Conservation (phyloP, 345 rosid species). For the Kandelia obovata region DNA sequence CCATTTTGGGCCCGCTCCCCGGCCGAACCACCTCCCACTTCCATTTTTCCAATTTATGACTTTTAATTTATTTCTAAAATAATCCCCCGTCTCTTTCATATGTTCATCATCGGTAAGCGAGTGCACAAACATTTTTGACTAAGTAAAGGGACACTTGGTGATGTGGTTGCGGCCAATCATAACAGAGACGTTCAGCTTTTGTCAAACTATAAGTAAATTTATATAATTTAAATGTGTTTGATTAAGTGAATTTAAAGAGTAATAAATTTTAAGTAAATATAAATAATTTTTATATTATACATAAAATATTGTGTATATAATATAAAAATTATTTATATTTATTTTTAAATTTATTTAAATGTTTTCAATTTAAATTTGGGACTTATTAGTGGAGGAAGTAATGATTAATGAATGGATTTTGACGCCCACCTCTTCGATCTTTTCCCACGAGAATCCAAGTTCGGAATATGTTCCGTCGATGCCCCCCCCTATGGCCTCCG, state of each 20-base stretch:
- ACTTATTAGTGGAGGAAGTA: conserved; percentile 26
- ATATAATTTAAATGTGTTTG: too few relatives aligned
- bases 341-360: not conserved
- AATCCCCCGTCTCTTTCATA: not conserved
- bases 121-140: conserved; percentile 27
- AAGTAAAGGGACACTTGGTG: conserved; percentile 12
- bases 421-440: conserved; percentile 28
- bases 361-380: not conserved
- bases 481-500: conserved; percentile 42
- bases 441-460: conserved; percentile 32
- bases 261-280: not conserved
- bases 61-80: not conserved
- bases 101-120: not conserved
- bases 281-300: too few relatives aligned
- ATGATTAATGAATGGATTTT: conserved; percentile 25
- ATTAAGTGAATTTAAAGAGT: not conserved
- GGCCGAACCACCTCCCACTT: not conserved
- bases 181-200: conserved; percentile 21
- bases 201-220: not conserved
- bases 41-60: not conserved
- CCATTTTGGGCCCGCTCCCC: not conserved
- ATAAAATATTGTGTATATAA: not conserved
- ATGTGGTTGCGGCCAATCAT: conserved; percentile 20
- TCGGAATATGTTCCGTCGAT: conserved; percentile 47
- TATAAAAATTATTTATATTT: too few relatives aligned